These are phyloP conservation scores for Lichtheimia hyalospora DNA, from an alignment of 371 early-diverging fungal genomes.

Conservation along the genomic window DNA sequence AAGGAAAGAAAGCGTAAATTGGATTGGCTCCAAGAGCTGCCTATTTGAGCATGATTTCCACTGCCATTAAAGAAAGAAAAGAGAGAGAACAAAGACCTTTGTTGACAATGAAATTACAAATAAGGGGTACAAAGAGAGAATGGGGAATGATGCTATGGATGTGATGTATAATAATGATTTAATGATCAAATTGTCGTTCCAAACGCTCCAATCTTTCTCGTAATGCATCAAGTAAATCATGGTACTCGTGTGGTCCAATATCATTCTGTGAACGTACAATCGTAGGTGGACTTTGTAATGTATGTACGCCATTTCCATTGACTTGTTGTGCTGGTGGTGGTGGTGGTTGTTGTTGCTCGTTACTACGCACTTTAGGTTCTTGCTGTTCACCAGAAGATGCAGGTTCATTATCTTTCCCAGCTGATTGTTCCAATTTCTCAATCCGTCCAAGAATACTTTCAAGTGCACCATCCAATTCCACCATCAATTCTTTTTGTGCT, in stretches of 20 bases:
- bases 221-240: slow-evolving; percentile 23
- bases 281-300: slow-evolving; percentile 18
- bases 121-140: slow-evolving; percentile 1
- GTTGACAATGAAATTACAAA: not conserved
- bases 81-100: not conserved
- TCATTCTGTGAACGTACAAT: slow-evolving; percentile 31
- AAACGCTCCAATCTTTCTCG: slow-evolving; percentile 38
- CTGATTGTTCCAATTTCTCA: slow-evolving; percentile 16
- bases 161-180: not conserved
- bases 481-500: slow-evolving; percentile 62
- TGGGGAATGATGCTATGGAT: not conserved
- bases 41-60: too few relatives aligned
- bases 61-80: too few relatives aligned
- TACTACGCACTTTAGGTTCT: not conserved
- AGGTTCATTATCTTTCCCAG: slow-evolving; percentile 16
- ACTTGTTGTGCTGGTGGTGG: not conserved
- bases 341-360: slow-evolving; percentile 3
- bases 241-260: slow-evolving; percentile 18
- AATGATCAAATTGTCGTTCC: slow-evolving; percentile 27
- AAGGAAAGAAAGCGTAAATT: too few relatives aligned
- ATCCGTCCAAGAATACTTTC: slow-evolving; percentile 30
- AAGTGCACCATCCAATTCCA: slow-evolving; percentile 27
- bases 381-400: not conserved
- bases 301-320: not conserved
- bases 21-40: too few relatives aligned